Evolutionary conservation across 192 early-diverging fungal species (phyloP), one percentile per base, ranked within the genome.

Genomic region (Backusella liffmaniae): DNA sequence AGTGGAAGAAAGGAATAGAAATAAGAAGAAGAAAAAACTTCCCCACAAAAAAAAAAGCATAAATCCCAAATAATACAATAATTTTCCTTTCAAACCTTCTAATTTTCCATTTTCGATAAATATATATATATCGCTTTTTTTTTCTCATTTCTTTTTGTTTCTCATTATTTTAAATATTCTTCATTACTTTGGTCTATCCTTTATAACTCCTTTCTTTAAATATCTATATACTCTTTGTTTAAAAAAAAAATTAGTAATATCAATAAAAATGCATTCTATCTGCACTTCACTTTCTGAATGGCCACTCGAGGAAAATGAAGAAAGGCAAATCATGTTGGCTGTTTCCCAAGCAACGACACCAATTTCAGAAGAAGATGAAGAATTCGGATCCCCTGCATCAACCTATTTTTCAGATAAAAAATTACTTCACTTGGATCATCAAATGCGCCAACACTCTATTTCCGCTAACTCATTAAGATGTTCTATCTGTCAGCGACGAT

Each of bases 401-500:
- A 62, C 23, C 26, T 71, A 49, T 32, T 71, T 71, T 18, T 30
- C 70, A 32, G 70, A 71, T 49, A 71, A 26, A 71, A 46, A 41
- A 42, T 23, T 23, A 26, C 42, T 71, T 49, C 70, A 46, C 12
- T 30, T 44, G 39, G 21, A 49, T 39, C 15, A 26, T 18, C 26
- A 23, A 41, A 30, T 44, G 5, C 35, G 7, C 39, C 41, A 30
- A n/a, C 29, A 32, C 7, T 67, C 66, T 35, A 32, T 67, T 8
- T 67, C 56, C 4, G 12, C 70, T 32, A 51, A 30, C 29, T 62
- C 73, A 1, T 42, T 74, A 66, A 39, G 73, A 42, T 74, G 73
- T 46, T 21, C 56, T 30, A 67, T 42, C 32, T 74, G 73, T 42
- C 73, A 74, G 35, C 56, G 73, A 9, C 73, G 73, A 26, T 74